These are phyloP conservation scores for Fusarium sp. DNA, from an alignment of 2,329 filamentous ascomycete genomes.

Conservation along the genomic window DNA sequence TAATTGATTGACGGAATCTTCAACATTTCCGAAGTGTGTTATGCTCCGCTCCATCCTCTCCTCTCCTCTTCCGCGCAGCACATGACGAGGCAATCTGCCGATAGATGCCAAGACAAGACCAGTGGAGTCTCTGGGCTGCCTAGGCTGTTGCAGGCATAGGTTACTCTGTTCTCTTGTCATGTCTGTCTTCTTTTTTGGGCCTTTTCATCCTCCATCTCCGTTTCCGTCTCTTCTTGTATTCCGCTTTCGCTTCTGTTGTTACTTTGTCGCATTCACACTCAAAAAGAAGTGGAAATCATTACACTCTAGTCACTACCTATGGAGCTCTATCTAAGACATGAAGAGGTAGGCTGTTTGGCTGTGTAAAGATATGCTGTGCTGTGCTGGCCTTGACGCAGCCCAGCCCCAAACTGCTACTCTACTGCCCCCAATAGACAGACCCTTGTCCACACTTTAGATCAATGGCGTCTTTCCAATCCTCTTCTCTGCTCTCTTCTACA, in stretches of 20 bases:
- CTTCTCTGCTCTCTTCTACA: slow-evolving; percentile 8
- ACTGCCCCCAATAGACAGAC: slow-evolving; percentile 11
- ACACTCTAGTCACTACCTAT: not conserved
- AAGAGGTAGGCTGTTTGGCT: slow-evolving; percentile 5
- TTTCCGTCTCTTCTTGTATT: slow-evolving; percentile 17
- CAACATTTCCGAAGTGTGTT: slow-evolving; percentile 6
- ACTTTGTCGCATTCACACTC: not conserved
- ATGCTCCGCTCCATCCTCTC: slow-evolving; percentile 22
- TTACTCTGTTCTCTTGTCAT: slow-evolving; percentile 21
- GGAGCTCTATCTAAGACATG: not conserved
- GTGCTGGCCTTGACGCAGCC: slow-evolving; percentile 6
- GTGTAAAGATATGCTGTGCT: slow-evolving; percentile 1
- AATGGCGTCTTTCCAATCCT: slow-evolving; percentile 26
- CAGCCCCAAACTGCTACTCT: slow-evolving; percentile 10
- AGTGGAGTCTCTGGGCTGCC: slow-evolving; percentile 29
- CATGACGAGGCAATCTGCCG: slow-evolving; percentile 36
- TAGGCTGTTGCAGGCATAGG: slow-evolving; percentile 28
- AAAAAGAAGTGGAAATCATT: not conserved
- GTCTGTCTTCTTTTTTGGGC: slow-evolving; percentile 29
- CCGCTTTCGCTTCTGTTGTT: slow-evolving; percentile 19
- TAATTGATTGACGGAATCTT: slow-evolving; percentile 23
- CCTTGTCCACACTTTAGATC: slow-evolving; percentile 37
- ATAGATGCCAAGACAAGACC: slow-evolving; percentile 22
- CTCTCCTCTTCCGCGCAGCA: slow-evolving; percentile 10
- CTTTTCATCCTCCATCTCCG: slow-evolving; percentile 27